phyloP scores from a whole-genome alignment of 2,329 filamentous ascomycete species.

The Penicillium brasilianum region DNA sequence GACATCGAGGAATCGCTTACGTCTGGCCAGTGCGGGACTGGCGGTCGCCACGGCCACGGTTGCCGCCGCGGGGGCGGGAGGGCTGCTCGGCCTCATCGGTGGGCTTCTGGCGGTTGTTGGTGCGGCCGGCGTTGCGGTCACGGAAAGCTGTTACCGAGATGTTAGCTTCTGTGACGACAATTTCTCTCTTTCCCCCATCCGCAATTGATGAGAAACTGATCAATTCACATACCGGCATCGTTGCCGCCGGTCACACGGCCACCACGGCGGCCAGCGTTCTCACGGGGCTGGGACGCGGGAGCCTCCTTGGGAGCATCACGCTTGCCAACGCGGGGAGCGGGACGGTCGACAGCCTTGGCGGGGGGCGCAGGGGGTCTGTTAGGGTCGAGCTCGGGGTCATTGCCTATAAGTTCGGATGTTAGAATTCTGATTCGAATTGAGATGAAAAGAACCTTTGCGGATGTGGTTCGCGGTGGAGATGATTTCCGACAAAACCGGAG shows the following conservation, averaged over 20 bases:
- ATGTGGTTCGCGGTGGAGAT: constrained; percentile 18
- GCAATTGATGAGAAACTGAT: neutral
- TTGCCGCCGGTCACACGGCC: constrained; percentile 67
- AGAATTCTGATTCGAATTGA: constrained; percentile 22
- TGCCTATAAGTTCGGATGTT: constrained; percentile 56
- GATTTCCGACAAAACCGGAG: neutral
- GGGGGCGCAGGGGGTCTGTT: constrained; percentile 78
- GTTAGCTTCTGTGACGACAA: constrained; percentile 13
- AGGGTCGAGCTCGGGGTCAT: constrained; percentile 71
- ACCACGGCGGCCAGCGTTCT: constrained; percentile 52
- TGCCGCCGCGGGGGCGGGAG: constrained; percentile 41
- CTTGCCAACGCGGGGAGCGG: constrained; percentile 76
- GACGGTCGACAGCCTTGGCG: constrained; percentile 88
- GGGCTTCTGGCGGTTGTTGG: constrained; percentile 80
- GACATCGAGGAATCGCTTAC: constrained; percentile 58
- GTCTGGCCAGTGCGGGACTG: constrained; percentile 65
- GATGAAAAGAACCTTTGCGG: neutral
- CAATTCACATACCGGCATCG: constrained; percentile 76
- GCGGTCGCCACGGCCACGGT: constrained; percentile 58
- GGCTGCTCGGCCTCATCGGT: constrained; percentile 68
- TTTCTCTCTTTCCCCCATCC: constrained; percentile 12
- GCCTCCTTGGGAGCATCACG: constrained; percentile 78
- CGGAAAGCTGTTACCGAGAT: constrained; percentile 71
- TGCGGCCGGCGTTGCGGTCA: constrained; percentile 80
- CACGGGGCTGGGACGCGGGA: constrained; percentile 58